These are phyloP conservation scores for Pinus tabuliformis DNA, from an alignment of 75 land plant species.

Conservation along the genomic window DNA sequence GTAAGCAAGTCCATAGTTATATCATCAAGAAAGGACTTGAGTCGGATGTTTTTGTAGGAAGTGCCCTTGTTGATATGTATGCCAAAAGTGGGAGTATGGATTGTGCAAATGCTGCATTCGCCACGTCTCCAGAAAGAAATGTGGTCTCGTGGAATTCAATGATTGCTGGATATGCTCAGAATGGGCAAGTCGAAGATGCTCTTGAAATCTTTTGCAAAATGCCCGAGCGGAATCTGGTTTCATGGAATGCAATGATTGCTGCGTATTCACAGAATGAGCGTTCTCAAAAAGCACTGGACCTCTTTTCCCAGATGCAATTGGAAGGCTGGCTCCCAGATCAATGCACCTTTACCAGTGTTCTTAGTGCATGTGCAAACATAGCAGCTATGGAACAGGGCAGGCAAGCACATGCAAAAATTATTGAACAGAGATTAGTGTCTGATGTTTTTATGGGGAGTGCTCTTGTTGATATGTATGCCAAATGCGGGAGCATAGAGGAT, in stretches of 20 bases:
- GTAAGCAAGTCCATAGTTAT: not conserved
- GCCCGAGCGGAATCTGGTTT: slow-evolving; percentile 34
- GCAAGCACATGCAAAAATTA: slow-evolving; percentile 48
- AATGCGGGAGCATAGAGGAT: slow-evolving; percentile 1
- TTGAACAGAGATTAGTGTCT: slow-evolving; percentile 22
- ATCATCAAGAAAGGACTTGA: slow-evolving; percentile 1
- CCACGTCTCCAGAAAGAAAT: slow-evolving; percentile 3
- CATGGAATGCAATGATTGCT: slow-evolving; percentile 57
- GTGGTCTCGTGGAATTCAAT: slow-evolving; percentile 42
- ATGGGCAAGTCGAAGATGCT: slow-evolving; percentile 28
- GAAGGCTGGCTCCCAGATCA: slow-evolving; percentile 33
- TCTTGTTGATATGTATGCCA: slow-evolving; percentile 1
- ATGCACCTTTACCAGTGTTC: slow-evolving; percentile 43
- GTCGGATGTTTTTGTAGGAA: not conserved
- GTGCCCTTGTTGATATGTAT: slow-evolving; percentile 11
- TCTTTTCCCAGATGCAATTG: slow-evolving; percentile 40
- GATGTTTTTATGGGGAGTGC: slow-evolving; percentile 28
- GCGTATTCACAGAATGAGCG: slow-evolving; percentile 16
- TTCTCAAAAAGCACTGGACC: slow-evolving; percentile 24
- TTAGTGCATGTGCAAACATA: slow-evolving; percentile 34
- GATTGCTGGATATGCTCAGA: slow-evolving; percentile 55
- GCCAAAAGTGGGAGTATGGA: slow-evolving; percentile 6
- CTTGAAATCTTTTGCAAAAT: slow-evolving; percentile 22
- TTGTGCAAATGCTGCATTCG: slow-evolving; percentile 8
- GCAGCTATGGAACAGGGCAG: slow-evolving; percentile 37